phyloP scores from a whole-genome alignment of 1,284 basidiomycete species.

The Gomphus bonarii region DNA sequence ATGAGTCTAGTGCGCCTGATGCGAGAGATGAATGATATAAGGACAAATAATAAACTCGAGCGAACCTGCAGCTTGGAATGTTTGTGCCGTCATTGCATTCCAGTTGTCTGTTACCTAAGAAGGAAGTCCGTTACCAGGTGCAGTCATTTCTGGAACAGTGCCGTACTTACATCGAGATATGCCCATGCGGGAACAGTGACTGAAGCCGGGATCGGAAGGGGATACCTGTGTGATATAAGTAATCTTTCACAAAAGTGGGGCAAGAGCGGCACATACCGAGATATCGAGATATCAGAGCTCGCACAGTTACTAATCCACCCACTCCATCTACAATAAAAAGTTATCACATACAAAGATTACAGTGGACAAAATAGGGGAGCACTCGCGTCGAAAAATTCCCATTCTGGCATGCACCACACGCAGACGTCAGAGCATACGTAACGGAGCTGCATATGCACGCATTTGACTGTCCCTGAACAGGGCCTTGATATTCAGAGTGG shows the following conservation, averaged over 20 bases:
- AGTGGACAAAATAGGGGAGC: too few relatives aligned
- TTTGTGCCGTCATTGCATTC: neutral
- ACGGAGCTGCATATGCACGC: conserved; percentile 2
- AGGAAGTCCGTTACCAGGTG: too few relatives aligned
- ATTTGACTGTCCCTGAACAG: neutral
- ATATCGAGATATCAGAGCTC: neutral
- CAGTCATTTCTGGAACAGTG: neutral
- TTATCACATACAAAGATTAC: neutral
- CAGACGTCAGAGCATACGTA: conserved; percentile 1
- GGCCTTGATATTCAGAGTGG: neutral
- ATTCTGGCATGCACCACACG: conserved; percentile 1
- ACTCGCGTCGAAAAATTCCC: neutral
- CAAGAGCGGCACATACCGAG: neutral
- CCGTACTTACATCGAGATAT: neutral
- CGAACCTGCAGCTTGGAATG: neutral
- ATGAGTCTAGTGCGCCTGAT: neutral
- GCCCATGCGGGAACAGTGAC: neutral
- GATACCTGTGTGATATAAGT: neutral
- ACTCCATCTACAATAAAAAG: neutral
- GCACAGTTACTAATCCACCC: neutral
- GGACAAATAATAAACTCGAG: neutral
- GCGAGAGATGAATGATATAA: neutral
- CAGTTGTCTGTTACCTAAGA: neutral
- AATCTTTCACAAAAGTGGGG: neutral
- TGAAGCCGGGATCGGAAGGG: neutral